Conservation (phyloP, 495 filamentous ascomycete genomes). For the Podospora conica region DNA sequence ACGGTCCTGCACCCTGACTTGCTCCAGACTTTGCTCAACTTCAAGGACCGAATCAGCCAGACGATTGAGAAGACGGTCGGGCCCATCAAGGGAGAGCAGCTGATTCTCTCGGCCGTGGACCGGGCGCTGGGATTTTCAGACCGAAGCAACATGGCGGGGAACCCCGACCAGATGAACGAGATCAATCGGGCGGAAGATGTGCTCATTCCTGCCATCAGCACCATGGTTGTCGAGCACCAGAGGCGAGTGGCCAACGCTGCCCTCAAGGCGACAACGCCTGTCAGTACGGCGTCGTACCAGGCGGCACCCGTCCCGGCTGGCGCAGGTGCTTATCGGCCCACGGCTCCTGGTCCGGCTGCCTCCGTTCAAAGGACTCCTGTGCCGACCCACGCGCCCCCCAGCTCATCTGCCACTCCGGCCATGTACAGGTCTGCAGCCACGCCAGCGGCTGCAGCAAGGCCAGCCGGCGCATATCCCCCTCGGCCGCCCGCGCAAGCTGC, state of each 20-base stretch:
- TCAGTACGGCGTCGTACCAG: not conserved
- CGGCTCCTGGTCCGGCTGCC: not conserved
- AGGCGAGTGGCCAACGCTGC: not conserved
- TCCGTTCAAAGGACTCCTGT: not conserved
- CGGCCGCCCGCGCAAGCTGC: not conserved
- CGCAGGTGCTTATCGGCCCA: not conserved
- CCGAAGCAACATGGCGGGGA: slow-evolving; percentile 23
- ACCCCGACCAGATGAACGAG: slow-evolving; percentile 21
- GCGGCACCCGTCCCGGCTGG: not conserved
- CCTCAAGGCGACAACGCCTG: not conserved
- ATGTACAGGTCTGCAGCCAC: not conserved
- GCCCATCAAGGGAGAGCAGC: slow-evolving; percentile 22
- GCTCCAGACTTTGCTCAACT: slow-evolving; percentile 19
- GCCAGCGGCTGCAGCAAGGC: not conserved
- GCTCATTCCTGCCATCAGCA: slow-evolving; percentile 21
- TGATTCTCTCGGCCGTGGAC: slow-evolving; percentile 33
- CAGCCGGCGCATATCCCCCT: not conserved
- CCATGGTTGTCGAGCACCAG: slow-evolving; percentile 21
- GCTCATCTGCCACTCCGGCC: not conserved
- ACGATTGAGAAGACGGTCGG: slow-evolving; percentile 23
- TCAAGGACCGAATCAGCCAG: slow-evolving; percentile 25
- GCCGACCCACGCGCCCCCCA: not conserved
- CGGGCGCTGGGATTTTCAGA: slow-evolving; percentile 33
- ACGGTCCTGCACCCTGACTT: slow-evolving; percentile 22
- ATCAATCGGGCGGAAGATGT: slow-evolving; percentile 25